Conservation (phyloP, 169 alveolate species). For the Besnoitia besnoiti region DNA sequence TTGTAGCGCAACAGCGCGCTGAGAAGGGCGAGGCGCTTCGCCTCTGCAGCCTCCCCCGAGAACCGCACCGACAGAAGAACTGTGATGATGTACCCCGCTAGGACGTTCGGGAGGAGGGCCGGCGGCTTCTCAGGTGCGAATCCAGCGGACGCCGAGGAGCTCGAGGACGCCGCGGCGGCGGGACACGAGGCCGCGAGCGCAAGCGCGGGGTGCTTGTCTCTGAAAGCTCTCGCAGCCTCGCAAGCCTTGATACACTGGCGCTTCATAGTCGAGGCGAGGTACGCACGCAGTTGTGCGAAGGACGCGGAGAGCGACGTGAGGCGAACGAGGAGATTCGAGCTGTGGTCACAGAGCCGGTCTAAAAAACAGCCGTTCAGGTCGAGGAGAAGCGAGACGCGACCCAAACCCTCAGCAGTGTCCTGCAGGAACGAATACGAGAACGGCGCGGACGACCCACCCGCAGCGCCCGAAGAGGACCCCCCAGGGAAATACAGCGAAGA, state of each 20-base stretch:
- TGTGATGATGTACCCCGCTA: not conserved
- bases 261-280: not conserved
- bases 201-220: not conserved
- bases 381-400: slow-evolving; percentile 26
- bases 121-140: not conserved
- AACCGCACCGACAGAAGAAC: not conserved
- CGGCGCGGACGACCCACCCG: not conserved
- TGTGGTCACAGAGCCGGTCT: slow-evolving; percentile 45
- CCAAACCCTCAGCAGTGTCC: slow-evolving; percentile 30
- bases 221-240: not conserved
- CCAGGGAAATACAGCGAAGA: not conserved
- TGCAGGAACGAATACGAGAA: slow-evolving; percentile 14
- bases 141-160: not conserved
- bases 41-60: not conserved
- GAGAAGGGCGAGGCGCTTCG: not conserved
- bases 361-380: slow-evolving; percentile 32
- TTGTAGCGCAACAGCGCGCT: not conserved
- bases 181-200: not conserved
- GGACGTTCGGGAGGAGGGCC: not conserved
- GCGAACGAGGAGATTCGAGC: not conserved
- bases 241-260: not conserved
- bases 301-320: slow-evolving; percentile 34
- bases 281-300: not conserved
- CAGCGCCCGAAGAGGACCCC: not conserved
- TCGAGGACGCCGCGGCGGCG: not conserved